Base-by-base conservation (phyloP, 331 rosid species). In the Quercus phellos region DNA sequence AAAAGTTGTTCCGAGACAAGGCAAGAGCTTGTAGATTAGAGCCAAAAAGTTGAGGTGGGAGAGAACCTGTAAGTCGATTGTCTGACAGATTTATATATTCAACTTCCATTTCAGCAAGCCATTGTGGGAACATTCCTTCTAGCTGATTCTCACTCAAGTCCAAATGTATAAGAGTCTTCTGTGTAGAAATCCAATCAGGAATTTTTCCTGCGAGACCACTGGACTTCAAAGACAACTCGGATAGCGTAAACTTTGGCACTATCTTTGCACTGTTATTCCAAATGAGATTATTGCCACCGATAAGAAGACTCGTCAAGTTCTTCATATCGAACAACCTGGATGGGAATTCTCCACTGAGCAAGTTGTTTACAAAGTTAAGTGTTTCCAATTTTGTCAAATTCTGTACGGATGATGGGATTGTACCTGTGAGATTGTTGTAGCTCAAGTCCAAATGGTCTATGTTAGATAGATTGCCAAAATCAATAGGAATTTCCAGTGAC, bases 1-100 rank as follows among this genome's bases (percentile, higher is more conserved):
- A 82, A 19, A 82, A 78, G 10, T 77, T 77, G 73, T 82, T 82
- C 42, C 86, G 34, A n/a, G 86, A 82, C 54, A 82, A 61, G 72
- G 68, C 30, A 10, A 82, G 82, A n/a, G 38, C 77, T 0, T 14
- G 42, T 24, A 82, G 24, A 51, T 38, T 74, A 27, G 86, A 68
- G 72, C 38, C 4, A 16, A 78, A 82, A 55, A 82, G 77, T 16
- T 32, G 83, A n/a, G 82, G 79, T 10, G 80, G 74, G 22, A 82
- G 79, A 68, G 80, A 38, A 26, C 82, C 80, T 19, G 74, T 67
- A 10, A 82, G 61, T 6, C 74, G 9, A 68, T 82, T 82, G 29
- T 78, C 85, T 7, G 82, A 82, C 46, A 82, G 79, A 56, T 50
- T 6, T 11, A 82, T 77, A 76, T 24, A 24, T 8, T 79, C 82